Percentiles rank a stretch among this genome's conserved stretches.
These are phyloP conservation scores for Silybum marianum DNA, from an alignment of 129 eudicot species.

Conservation along the genomic window DNA sequence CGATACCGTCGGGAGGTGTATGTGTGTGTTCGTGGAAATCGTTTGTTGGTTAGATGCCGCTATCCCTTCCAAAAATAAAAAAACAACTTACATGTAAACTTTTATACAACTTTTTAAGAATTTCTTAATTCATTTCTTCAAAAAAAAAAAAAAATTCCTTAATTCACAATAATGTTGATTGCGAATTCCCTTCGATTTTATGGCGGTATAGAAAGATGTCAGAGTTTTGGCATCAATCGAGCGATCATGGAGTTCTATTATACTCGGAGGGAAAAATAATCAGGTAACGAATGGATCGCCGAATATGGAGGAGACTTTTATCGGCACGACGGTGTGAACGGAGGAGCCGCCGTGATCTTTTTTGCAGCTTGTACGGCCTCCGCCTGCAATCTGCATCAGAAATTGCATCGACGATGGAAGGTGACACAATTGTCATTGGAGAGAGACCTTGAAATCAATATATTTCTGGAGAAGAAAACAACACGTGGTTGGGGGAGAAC, in stretches of 20 bases:
- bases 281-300: background rate
- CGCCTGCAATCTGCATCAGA: conserved; percentile 1
- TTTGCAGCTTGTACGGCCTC: background rate
- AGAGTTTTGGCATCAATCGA: background rate
- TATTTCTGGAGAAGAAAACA: background rate
- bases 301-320: background rate
- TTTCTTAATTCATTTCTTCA: too few relatives aligned
- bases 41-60: too few relatives aligned
- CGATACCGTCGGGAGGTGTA: too few relatives aligned
- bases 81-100: too few relatives aligned
- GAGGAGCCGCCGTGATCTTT: background rate
- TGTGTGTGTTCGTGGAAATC: too few relatives aligned
- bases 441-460: background rate
- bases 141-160: too few relatives aligned
- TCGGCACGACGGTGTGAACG: background rate
- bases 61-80: too few relatives aligned
- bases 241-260: conserved; percentile 1
- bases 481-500: conserved; percentile 27
- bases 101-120: too few relatives aligned
- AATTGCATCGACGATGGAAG: background rate
- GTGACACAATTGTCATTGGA: background rate
- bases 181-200: too few relatives aligned
- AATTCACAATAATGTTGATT: too few relatives aligned
- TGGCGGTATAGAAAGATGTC: background rate
- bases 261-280: background rate